phyloP scores from a whole-genome alignment of 2,329 filamentous ascomycete species.

The Amauroascus niger region DNA sequence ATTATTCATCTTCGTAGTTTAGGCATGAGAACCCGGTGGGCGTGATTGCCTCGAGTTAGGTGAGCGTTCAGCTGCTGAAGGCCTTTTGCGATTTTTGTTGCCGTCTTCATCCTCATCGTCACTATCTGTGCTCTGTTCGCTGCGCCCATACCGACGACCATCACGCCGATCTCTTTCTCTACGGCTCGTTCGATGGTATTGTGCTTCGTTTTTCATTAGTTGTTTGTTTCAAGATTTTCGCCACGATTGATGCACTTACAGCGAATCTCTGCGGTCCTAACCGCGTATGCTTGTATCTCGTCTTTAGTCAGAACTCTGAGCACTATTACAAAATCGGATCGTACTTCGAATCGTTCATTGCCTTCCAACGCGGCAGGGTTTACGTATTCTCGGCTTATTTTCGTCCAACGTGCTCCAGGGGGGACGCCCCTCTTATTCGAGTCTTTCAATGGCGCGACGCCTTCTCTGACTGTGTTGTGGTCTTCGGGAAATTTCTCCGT shows the following conservation, averaged over 20 bases:
- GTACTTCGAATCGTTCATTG: constrained; percentile 81
- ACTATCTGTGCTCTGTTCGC: constrained; percentile 17
- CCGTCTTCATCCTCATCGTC: constrained; percentile 25
- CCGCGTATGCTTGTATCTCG: constrained; percentile 79
- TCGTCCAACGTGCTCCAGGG: constrained; percentile 78
- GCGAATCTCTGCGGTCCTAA: constrained; percentile 70
- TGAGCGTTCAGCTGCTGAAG: no score
- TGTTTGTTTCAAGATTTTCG: neutral
- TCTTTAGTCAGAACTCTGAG: constrained; percentile 76
- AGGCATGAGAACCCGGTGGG: neutral
- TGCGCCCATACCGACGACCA: neutral
- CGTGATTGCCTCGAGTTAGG: constrained; percentile 15
- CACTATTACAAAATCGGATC: constrained; percentile 90
- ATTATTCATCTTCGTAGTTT: neutral
- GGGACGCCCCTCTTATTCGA: constrained; percentile 63
- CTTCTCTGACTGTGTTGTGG: constrained; percentile 70
- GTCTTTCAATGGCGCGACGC: constrained; percentile 88
- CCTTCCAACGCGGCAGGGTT: constrained; percentile 79
- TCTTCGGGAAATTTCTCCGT: constrained; percentile 80
- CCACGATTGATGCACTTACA: constrained; percentile 42
- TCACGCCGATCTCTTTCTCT: neutral
- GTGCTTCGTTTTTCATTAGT: neutral
- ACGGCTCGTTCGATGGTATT: neutral
- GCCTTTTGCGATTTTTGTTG: constrained; percentile 18
- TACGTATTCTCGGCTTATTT: constrained; percentile 77